These are phyloP conservation scores for Tripidium arundinaceum DNA, from an alignment of 202 grass and related monocot species.

Conservation along the genomic window DNA sequence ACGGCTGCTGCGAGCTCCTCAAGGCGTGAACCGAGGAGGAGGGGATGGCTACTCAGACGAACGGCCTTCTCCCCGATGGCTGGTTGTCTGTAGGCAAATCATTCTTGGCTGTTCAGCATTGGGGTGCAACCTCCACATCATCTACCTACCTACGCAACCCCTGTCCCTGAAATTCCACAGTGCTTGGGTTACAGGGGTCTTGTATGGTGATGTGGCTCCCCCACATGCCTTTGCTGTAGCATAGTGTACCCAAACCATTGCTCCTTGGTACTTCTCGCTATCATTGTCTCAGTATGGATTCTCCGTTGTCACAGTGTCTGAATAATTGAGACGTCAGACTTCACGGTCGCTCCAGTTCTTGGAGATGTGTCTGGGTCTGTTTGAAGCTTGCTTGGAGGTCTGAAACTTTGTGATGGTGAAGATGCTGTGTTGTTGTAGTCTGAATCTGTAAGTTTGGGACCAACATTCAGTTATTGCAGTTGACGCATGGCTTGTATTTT, in stretches of 20 bases:
- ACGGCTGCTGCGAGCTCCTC: slow-evolving; percentile 76
- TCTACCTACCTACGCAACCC: slow-evolving; percentile 7
- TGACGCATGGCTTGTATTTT: not conserved
- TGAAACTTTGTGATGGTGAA: not conserved
- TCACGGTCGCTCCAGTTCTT: not conserved
- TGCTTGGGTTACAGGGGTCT: slow-evolving; percentile 33
- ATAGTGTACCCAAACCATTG: slow-evolving; percentile 30
- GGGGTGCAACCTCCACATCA: slow-evolving; percentile 28
- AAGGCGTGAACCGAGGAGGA: slow-evolving; percentile 56
- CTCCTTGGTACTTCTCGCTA: not conserved
- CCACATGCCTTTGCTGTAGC: slow-evolving; percentile 34
- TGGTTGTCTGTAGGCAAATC: slow-evolving; percentile 78
- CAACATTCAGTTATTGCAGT: not conserved
- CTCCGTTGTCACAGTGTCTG: not conserved
- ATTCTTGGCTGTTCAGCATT: slow-evolving; percentile 78
- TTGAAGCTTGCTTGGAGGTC: not conserved
- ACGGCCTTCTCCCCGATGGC: slow-evolving; percentile 19
- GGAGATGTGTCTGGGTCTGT: not conserved
- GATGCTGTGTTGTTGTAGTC: not conserved
- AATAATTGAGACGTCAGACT: slow-evolving; percentile 29
- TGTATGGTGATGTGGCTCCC: slow-evolving; percentile 32
- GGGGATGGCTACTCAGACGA: slow-evolving; percentile 31
- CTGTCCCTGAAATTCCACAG: slow-evolving; percentile 26
- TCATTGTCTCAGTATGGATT: not conserved
- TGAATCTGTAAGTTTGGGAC: not conserved